These are phyloP conservation scores for Carex cristatella DNA, from an alignment of 176 grass and related monocot species.

Conservation along the genomic window DNA sequence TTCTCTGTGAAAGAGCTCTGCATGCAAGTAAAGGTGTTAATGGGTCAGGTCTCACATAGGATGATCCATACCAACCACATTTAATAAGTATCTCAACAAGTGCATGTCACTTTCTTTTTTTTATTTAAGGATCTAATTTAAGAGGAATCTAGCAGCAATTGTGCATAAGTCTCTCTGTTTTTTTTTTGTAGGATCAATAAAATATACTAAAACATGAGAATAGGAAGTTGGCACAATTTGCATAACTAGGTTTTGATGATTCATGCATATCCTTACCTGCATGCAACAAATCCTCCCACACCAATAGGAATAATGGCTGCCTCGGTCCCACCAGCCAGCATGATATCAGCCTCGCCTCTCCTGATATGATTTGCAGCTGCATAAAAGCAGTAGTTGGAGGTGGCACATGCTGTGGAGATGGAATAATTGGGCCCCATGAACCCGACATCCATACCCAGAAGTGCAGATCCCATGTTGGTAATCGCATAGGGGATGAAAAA, in stretches of 20 bases:
- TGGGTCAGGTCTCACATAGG: not conserved
- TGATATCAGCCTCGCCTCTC: constrained; percentile 83
- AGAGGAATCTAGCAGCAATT: not conserved
- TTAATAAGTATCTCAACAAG: not conserved
- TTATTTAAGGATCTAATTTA: not conserved
- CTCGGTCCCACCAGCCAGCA: constrained; percentile 96
- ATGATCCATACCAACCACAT: not conserved
- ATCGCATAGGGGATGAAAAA: constrained; percentile 98
- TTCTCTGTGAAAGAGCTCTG: constrained; percentile 97
- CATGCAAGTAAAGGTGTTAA: constrained; percentile 1
- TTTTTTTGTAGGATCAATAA: not conserved
- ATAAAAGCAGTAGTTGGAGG: constrained; percentile 97
- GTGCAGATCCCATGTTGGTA: constrained; percentile 93
- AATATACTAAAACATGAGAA: not conserved
- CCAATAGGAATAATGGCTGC: constrained; percentile 97
- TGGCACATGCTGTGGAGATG: constrained; percentile 96
- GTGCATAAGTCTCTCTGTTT: not conserved
- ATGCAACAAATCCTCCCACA: constrained; percentile 94
- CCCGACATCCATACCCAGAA: constrained; percentile 92
- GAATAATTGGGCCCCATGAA: constrained; percentile 99
- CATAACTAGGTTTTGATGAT: not conserved
- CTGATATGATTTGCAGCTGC: constrained; percentile 95
- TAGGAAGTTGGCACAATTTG: not conserved
- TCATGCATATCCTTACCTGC: not conserved
- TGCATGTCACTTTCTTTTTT: not conserved